A percentile compares a stretch with the other conserved stretches of the same genome.
Conservation (phyloP, 257 asterid species). For the Forsythia suspensa region DNA sequence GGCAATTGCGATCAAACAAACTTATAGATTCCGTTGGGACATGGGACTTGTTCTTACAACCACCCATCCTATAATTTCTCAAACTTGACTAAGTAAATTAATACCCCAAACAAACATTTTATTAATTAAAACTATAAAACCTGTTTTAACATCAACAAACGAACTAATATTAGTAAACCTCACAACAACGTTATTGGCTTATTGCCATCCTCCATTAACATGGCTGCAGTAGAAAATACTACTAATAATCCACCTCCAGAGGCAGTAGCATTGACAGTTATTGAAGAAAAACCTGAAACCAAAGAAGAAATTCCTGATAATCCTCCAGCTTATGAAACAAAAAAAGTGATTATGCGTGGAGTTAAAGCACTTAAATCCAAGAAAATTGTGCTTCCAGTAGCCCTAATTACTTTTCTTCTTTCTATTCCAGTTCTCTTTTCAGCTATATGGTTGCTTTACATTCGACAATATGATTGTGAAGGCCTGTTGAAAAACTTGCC, state of each 20-base stretch:
- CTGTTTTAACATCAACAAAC: neutral
- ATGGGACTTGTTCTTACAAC: conserved; percentile 15
- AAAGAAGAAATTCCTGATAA: neutral
- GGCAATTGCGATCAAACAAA: neutral
- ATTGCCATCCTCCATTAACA: neutral
- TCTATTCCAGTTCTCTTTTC: conserved; percentile 36
- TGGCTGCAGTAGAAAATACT: conserved; percentile 16
- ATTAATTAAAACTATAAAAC: neutral
- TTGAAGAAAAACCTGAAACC: conserved; percentile 6
- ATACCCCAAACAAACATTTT: neutral
- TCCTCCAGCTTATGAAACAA: neutral
- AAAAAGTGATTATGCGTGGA: neutral
- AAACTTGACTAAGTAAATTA: conserved; percentile 8
- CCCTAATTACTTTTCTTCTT: conserved; percentile 31
- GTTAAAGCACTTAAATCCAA: conserved; percentile 13
- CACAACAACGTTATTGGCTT: neutral
- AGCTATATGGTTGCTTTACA: conserved; percentile 33
- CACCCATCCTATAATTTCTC: conserved; percentile 15
- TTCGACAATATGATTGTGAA: conserved; percentile 35
- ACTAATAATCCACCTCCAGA: conserved; percentile 6
- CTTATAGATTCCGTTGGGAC: neutral
- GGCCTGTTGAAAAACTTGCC: conserved; percentile 25
- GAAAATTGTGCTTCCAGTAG: conserved; percentile 16
- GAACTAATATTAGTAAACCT: neutral
- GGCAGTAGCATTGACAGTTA: conserved; percentile 10